phyloP scores from a whole-genome alignment of 805 yeast genomes.

The Candida tibetensis region DNA sequence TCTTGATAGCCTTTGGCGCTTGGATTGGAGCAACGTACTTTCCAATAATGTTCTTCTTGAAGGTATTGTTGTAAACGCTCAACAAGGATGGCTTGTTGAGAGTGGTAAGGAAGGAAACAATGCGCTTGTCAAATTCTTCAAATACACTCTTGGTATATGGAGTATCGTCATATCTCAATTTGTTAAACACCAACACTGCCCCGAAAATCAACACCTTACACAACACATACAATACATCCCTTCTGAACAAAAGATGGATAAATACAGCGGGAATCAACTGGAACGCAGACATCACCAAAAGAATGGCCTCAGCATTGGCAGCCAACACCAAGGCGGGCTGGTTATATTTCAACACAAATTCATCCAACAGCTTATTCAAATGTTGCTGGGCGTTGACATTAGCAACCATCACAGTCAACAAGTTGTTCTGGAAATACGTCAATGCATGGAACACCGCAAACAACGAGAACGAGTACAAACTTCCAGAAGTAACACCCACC shows the following conservation, averaged over 20 bases:
- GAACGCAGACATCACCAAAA: constrained; percentile 21
- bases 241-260: constrained; percentile 20
- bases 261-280: constrained; percentile 25
- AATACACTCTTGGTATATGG: constrained; percentile 38
- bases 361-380: constrained; percentile 26
- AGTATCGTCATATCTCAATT: constrained; percentile 34
- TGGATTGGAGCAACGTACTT: constrained; percentile 21
- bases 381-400: constrained; percentile 37
- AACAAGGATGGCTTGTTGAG: constrained; percentile 9
- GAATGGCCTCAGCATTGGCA: constrained; percentile 34
- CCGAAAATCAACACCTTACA: constrained; percentile 35
- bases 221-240: constrained; percentile 24
- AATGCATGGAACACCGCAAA: constrained; percentile 38
- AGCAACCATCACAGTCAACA: constrained; percentile 20
- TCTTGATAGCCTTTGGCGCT: constrained; percentile 17
- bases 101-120: constrained; percentile 24
- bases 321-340: constrained; percentile 39
- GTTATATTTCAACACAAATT: constrained; percentile 30
- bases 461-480: constrained; percentile 33
- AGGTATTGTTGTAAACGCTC: constrained; percentile 16
- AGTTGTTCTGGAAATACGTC: constrained; percentile 36
- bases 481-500: constrained; percentile 38
- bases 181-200: constrained; percentile 29
- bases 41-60: constrained; percentile 16
- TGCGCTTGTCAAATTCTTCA: constrained; percentile 42